Evolutionary conservation across 805 yeast genomes (phyloP), one percentile per base, ranked within the genome.

Genomic region (Metschnikowia lunata): DNA sequence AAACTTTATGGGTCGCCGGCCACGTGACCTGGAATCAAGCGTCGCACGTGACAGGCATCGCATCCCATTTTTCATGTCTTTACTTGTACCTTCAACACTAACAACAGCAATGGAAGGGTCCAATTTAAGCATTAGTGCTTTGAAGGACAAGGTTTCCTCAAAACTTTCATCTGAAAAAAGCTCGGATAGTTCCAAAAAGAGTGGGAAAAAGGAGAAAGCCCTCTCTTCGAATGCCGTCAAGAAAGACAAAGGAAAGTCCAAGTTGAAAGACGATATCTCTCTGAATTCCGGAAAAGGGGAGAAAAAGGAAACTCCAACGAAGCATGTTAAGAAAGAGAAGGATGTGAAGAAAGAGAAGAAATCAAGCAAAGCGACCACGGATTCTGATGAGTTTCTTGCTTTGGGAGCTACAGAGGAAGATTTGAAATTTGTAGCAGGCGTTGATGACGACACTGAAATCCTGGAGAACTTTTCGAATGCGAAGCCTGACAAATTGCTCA

Each of bases 341-440:
- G 33, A 31, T 15, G 45, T 11, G 15, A 26, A 30, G 18, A 23
- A 8, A 32, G 39, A 14, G 30, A 8, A 15, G 23, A 18, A 18
- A 18, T 18, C 23, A 18, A 18, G 4, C 23, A 18, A 18, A 18
- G 23, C 5, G 23, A 18, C 23, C 23, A 18, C 23, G 23, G 23
- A 18, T 18, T 3, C 23, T 18, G 23, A 18, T 18, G 3, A 3
- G 23, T 5, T 18, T 2, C 61, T 82, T 11, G 82, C 82, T 18
- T 66, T 90, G 27, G 97, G 97, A 30, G 98, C 97, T 15, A 75
- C 88, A 12, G 93, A 86, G 53, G 90, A 82, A 18, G 97, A 89
- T 61, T 60, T 90, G 37, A 75, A 77, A 36, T 64, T 89, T 40
- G 54, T 90, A 10, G 54, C 84, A 3, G 65, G 69, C 10, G 79